Percentiles rank a stretch among this genome's conserved stretches.
Evolutionary conservation across 495 filamentous ascomycete genomes (phyloP).

Genomic region (Letharia columbiana): DNA sequence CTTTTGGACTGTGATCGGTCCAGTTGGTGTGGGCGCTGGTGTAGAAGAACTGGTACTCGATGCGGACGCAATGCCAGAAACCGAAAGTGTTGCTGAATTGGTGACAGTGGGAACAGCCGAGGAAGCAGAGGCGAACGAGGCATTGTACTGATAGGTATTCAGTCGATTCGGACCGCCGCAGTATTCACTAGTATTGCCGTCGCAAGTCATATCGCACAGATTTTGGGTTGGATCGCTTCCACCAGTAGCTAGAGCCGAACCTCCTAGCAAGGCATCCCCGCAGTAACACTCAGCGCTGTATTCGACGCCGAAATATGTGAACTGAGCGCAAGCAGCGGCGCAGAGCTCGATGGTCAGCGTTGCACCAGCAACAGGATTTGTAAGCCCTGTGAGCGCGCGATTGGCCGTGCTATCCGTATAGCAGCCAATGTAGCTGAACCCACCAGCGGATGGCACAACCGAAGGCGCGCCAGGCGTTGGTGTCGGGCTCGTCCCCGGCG

Average conservation of each 20-base stretch:
- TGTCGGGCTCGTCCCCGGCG: neutral
- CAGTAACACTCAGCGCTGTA: neutral
- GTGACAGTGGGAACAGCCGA: neutral
- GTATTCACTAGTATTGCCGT: neutral
- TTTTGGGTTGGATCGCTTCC: neutral
- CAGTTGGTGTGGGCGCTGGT: neutral
- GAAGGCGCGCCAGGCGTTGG: neutral
- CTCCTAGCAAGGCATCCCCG: neutral
- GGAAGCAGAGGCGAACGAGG: neutral
- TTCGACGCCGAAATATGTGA: neutral
- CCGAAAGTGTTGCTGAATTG: neutral
- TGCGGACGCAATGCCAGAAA: neutral
- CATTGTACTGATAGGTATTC: neutral
- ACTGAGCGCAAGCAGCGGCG: neutral
- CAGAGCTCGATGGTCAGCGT: neutral
- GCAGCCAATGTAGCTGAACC: neutral
- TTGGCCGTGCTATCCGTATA: neutral
- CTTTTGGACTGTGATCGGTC: neutral
- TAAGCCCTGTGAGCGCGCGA: neutral
- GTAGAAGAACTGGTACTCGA: neutral
- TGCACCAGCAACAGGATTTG: neutral
- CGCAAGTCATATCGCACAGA: neutral
- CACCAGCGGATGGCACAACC: neutral
- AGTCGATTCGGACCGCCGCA: neutral
- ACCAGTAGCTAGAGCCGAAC: neutral